These are phyloP conservation scores for Arctium minus DNA, from an alignment of 129 eudicot species.

Conservation along the genomic window DNA sequence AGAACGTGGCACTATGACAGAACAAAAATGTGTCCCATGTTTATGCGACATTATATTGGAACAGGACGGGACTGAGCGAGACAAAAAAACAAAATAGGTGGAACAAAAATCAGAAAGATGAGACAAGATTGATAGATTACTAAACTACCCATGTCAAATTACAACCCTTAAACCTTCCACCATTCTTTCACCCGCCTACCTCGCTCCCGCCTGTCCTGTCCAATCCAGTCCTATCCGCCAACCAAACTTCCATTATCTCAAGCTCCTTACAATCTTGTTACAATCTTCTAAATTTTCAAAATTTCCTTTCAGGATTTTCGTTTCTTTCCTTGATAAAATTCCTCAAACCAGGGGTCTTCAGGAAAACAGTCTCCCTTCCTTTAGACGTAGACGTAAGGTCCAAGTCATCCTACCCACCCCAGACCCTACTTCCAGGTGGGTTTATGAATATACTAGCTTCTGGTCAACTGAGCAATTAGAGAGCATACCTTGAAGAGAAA, in stretches of 20 bases:
- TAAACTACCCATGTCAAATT: neutral
- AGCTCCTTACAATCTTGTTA: neutral
- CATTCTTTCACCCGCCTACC: neutral
- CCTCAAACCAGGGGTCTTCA: neutral
- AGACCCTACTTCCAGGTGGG: neutral
- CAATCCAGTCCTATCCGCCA: neutral
- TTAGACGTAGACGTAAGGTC: neutral
- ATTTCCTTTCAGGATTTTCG: neutral
- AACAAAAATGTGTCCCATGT: neutral
- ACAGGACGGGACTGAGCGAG: neutral
- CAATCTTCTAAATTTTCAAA: neutral
- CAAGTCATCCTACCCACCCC: neutral
- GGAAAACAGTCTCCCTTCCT: neutral
- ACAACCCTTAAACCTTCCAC: neutral
- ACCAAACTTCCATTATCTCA: neutral
- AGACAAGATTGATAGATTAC: neutral
- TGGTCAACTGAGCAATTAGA: neutral
- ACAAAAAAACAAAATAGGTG: neutral
- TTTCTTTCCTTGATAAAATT: neutral
- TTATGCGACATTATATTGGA: neutral
- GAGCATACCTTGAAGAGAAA: conserved; percentile 56
- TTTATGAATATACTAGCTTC: neutral
- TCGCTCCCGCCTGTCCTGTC: neutral
- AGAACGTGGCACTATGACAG: neutral
- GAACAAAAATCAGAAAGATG: neutral